Evolutionary conservation across 768 basidiomycete species (phyloP), one percentile per base, ranked within the genome.

Genomic region (Boletus coccyginus): DNA sequence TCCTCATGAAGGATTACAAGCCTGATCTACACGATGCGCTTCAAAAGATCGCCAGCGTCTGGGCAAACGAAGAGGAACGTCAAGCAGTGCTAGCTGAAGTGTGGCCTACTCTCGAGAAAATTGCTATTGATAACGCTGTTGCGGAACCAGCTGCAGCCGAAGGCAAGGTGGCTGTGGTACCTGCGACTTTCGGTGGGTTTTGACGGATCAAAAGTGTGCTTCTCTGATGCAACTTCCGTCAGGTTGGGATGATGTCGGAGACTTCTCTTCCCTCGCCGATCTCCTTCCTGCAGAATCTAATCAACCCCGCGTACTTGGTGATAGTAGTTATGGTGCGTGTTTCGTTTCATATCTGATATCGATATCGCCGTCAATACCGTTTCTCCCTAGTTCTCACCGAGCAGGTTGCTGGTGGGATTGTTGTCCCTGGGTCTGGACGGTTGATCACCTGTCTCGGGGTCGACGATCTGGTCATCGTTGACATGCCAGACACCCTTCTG

Each of bases 191-290:
- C 63, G 92, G 91, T 47, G 12, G 12, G 49, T 31, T 31, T 51
- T 47, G n/a, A 9, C 46, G 42, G 54, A 55, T 54, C 46, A 48
- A 62, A 4, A 11, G 52, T 50, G 52, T 46, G 17, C 50, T 52
- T 58, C 52, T 61, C 47, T 63, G 38, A 63, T 36, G 48, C 52
- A 16, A 60, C 50, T n/a, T 47, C 24, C 24, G 44, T 48, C 62
- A 92, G 90, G 91, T 77, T 93, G 92, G 92, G 92, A 94, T 67
- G 92, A 94, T 64, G 91, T 94, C 53, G 92, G 92, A 57, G 92
- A 93, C 70, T 94, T 93, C 73, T 91, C 91, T 50, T 93, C 91
- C 51, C 80, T 94, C 36, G 86, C 91, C 3, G 92, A 93, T 67
- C 78, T 93, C 41, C 72, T 94, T 17, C 92, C 92, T 17, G 90